A percentile compares a stretch with the other conserved stretches of the same genome.
phyloP scores from a whole-genome alignment of 1,284 basidiomycete species.

The Irpex rosettiformis region DNA sequence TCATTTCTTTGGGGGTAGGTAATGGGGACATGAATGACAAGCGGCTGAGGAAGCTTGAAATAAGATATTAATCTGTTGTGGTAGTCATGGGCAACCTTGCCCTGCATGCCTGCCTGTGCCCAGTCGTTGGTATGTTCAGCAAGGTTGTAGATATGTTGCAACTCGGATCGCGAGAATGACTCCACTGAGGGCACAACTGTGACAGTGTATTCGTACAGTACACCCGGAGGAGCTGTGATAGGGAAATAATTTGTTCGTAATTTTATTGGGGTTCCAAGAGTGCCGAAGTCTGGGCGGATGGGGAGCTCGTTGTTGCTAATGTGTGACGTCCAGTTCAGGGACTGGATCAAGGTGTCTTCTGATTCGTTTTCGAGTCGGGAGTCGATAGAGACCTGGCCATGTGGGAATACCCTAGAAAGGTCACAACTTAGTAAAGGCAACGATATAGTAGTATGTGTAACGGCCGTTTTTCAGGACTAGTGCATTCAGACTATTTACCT shows the following conservation, averaged over 20 bases:
- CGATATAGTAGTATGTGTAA: too few species aligned
- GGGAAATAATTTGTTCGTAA: conserved; percentile 71
- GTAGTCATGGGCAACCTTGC: conserved; percentile 59
- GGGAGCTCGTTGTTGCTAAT: too few species aligned
- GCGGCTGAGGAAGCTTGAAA: conserved; percentile 50
- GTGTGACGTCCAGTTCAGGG: too few species aligned
- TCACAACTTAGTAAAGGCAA: too few species aligned
- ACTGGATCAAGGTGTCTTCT: background rate
- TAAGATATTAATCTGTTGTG: conserved; percentile 57
- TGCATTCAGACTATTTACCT: too few species aligned
- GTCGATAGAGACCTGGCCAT: too few species aligned
- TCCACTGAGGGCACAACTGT: conserved; percentile 41
- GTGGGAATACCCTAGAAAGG: too few species aligned
- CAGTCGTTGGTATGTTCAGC: conserved; percentile 47
- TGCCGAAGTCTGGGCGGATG: conserved; percentile 65
- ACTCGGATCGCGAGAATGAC: conserved; percentile 32
- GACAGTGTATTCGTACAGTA: conserved; percentile 60
- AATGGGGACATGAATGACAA: conserved; percentile 47
- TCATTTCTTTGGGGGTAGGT: conserved; percentile 51
- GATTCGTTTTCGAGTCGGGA: too few species aligned
- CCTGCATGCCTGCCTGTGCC: conserved; percentile 35
- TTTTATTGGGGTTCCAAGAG: conserved; percentile 44
- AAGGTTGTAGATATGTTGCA: conserved; percentile 52
- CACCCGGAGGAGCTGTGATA: conserved; percentile 43
- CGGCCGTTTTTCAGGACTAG: too few species aligned